Conservation (phyloP, 371 early-diverging fungal genomes). For the Mucor plumbeus region DNA sequence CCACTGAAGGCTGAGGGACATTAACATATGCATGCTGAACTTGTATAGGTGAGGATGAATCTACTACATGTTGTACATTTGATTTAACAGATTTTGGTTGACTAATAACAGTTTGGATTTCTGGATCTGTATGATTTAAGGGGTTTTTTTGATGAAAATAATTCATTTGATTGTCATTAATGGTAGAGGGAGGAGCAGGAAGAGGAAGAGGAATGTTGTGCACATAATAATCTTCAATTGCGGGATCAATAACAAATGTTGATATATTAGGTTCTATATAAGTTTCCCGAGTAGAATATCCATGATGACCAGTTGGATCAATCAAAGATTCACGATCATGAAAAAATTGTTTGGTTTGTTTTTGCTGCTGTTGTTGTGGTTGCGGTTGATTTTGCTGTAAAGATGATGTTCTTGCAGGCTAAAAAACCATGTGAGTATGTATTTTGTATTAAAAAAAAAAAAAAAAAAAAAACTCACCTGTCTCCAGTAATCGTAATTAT, state of each 20-base stretch:
- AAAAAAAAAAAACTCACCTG: slow-evolving; percentile 16
- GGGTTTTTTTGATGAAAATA: slow-evolving; percentile 1
- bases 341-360: slow-evolving; percentile 9
- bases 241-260: slow-evolving; percentile 11
- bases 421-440: neutral
- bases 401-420: slow-evolving; percentile 30
- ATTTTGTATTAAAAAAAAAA: neutral
- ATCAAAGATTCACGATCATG: slow-evolving; percentile 27
- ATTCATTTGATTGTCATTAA: slow-evolving; percentile 6
- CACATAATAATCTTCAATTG: neutral
- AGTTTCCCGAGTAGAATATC: slow-evolving; percentile 20
- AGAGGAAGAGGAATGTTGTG: slow-evolving; percentile 2
- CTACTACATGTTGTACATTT: slow-evolving; percentile 22
- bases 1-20: slow-evolving; percentile 12
- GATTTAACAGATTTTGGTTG: slow-evolving; percentile 29
- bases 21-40: slow-evolving; percentile 19
- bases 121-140: slow-evolving; percentile 11
- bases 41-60: slow-evolving; percentile 10
- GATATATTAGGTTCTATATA: slow-evolving; percentile 31
- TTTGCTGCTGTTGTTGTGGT: slow-evolving; percentile 9
- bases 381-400: slow-evolving; percentile 20
- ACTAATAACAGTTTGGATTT: slow-evolving; percentile 23
- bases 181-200: neutral
- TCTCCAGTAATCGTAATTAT: slow-evolving; percentile 19
- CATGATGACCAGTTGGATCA: slow-evolving; percentile 19